Base-by-base conservation (phyloP, 768 basidiomycete species). In the Coprinellus micaceus region DNA sequence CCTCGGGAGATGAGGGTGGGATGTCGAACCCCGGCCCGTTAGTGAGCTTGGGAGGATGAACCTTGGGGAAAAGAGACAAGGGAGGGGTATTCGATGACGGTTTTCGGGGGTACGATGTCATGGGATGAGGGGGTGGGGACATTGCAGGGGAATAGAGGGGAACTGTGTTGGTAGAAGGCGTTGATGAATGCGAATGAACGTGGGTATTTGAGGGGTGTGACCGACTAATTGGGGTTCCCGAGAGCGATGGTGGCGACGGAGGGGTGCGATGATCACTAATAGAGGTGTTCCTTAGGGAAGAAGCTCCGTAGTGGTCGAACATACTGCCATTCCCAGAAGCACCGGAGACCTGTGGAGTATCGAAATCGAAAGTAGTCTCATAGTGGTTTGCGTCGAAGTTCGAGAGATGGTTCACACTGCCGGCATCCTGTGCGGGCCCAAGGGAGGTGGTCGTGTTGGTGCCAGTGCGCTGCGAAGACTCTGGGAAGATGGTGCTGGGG, bases 381-480 rank as follows among this genome's bases (percentile, higher is more conserved):
- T 47, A 47, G 21, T 47, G 45, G 49, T 51, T 51, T 12, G 30
- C 7, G n/a, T 9, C n/a, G 25, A 29, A 53, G 4, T 43, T 41
- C 28, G 52, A 53, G 39, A 43, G 25, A 5, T 22, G 19, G 39
- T 43, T 28, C 21, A 41, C 13, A n/a, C 12, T 29, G 2, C 24
- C 28, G 29, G 37, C 22, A 28, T 53, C 52, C 6, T 21, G 7
- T 30, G 41, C 28, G 11, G 37, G 13, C 40, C 26, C 52, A 36
- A 41, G 17, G 10, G 59, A 52, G 17, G 19, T 37, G 49, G 49
- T 29, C 10, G 21, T 22, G 22, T 21, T 21, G 19, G 28, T 36
- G 2, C 21, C 28, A 2, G 61, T 66, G 37, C 65, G 60, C 41
- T 66, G 65, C 7, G 61, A 60, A 24, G 65, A 66, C 48, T 66